Evolutionary conservation across 2,329 filamentous ascomycete genomes (phyloP), one percentile per base, ranked within the genome.

Genomic region (Phoma sp.): DNA sequence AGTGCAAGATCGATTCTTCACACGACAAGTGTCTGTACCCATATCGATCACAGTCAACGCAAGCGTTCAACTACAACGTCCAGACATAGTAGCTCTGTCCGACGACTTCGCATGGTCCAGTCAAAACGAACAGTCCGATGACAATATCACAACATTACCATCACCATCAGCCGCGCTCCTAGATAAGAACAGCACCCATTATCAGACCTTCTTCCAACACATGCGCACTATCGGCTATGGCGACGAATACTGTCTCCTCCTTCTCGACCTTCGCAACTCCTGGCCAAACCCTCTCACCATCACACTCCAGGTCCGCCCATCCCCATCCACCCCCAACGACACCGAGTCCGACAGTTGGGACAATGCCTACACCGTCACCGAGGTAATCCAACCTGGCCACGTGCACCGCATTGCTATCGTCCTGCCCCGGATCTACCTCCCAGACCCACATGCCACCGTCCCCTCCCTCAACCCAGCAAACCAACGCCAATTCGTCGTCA

Each of bases 401-500:
- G 89, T 90, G 1, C 88, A 85, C 42, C 87, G 93, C 1, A 79
- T 96, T 28, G 83, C 93, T 45, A 78, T 96, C 10, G 87, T 92
- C 0, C 79, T 96, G 3, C 89, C 85, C 47, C 86, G 90, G 29
- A 81, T 96, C 32, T 90, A 90, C 69, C 74, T 96, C 17, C 81
- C 87, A n/a, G 85, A 95, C 57, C 87, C 91, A 2, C 86, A 92
- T 67, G 87, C 87, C 1, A 81, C 88, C 1, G 90, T 97, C 32
- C 93, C 92, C 1, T 88, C 87, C 1, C 80, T 96, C 9, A 92
- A 93, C 61, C 89, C 89, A 0, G 87, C 88, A 0, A 87, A 89
- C n/a, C 89, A 92, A 68, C 85, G 92, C n/a, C 93, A 97, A 69
- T 97, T 96, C 66, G 91, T 97, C 25, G 91, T 96, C 36, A 95